Evolutionary conservation across 208 protist genomes (phyloP).

Genomic region (Trypanosoma cruzi): DNA sequence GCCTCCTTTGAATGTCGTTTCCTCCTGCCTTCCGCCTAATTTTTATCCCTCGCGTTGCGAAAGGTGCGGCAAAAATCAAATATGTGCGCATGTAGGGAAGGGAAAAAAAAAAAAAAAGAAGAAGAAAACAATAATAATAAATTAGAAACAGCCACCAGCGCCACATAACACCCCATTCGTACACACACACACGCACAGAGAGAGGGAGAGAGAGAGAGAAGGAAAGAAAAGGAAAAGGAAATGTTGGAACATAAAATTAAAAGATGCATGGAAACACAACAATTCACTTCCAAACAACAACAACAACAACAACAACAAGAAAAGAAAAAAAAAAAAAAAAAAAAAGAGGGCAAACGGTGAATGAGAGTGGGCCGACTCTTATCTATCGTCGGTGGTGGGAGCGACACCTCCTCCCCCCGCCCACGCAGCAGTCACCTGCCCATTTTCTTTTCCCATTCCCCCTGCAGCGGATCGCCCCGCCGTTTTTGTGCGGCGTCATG

Average conservation of each 20-base stretch:
- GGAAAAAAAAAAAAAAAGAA: background rate
- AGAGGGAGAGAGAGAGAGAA: background rate
- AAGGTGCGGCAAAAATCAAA: background rate
- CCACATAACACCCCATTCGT: background rate
- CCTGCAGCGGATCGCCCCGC: background rate
- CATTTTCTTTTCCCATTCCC: background rate
- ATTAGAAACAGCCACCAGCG: background rate
- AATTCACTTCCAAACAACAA: background rate
- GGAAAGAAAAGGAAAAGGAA: background rate
- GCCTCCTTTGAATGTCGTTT: background rate
- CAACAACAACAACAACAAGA: background rate
- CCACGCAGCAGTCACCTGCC: background rate
- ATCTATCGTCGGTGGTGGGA: background rate
- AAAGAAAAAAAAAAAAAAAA: background rate
- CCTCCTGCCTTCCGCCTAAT: background rate
- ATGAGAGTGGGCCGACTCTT: background rate
- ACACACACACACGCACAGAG: background rate
- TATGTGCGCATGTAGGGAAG: background rate
- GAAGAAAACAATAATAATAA: background rate
- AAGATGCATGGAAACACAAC: background rate
- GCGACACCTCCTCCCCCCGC: no score
- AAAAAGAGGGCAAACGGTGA: background rate
- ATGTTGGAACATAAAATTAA: background rate
- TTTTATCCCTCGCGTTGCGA: background rate
- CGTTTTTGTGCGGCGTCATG: background rate